Evolutionary conservation across 345 rosid species (phyloP), one percentile per base, ranked within the genome.

Genomic region (Citrus cavaleriei): DNA sequence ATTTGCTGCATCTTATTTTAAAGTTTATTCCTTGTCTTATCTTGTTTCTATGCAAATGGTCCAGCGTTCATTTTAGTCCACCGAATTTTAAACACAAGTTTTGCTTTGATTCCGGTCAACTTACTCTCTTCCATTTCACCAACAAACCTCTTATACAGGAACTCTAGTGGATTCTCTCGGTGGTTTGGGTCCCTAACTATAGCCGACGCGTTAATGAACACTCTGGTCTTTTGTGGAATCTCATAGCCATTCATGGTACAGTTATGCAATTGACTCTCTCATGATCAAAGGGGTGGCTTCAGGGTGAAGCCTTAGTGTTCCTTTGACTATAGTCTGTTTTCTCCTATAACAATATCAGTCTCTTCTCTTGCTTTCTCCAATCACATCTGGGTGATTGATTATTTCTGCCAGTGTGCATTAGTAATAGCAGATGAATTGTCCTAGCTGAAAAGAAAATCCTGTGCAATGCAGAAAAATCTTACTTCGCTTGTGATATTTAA

Each of bases 301-400:
- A 1, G 95, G 97, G 80, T 93, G 98, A 24, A 93, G 91, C 81
- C 95, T 81, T 0, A 90, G 80, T 51, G 87, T 82, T 83, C 89
- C 98, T 83, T 89, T 81, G 18, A 92, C 87, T 67, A 89, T 42
- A 10, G 14, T 42, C 14, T 2, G 72, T 57, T 62, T 16, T 35
- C 77, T 74, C 91, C 89, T 12, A 88, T 77, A 13, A 81, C 70
- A 0, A 38, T 22, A 62, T 89, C 85, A 40, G 90, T 92, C 83
- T 92, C 95, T 40, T 83, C 79, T 85, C 88, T 83, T 40, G 89
- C 89, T 34, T 84, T 93, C 16, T 58, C 9, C 81, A 88, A 88
- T 76, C 30, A 85, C 75, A 10, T 81, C 57, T 10, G 89, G 92
- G 75, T 91, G 84, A 74, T 93, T 93, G 24, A 91, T 89, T 65